Evolutionary conservation across 306 rosid species (phyloP), one percentile per base, ranked within the genome.

Genomic region (Cicer pinnatifidum): DNA sequence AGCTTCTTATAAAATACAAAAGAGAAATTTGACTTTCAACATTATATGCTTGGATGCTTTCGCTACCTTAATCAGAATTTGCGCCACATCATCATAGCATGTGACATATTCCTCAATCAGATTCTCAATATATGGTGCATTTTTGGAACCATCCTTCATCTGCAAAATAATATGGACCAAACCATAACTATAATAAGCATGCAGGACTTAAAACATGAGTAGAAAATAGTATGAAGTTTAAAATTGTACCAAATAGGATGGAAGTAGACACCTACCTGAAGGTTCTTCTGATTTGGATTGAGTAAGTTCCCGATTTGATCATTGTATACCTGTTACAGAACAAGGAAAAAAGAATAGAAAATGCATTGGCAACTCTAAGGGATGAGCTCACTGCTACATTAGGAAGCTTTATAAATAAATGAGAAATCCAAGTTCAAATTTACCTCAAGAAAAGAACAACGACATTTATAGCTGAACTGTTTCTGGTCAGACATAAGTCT

Each of bases 381-480:
- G 44, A 71, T 58, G 67, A 58, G 11, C 62, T 48, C 57, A 9
- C 33, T 44, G 41, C 69, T 23, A 8, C 40, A 53, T 23, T 51
- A 9, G 46, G 5, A 16, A 47, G 44, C 64, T 71, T 58, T 43
- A n/a, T 40, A 37, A 66, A 28, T 28, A 28, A 28, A 3, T 28
- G 35, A 10, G 58, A 63, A 71, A 59, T 7, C 28, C 16, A 75
- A 65, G 48, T 37, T 17, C 56, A 72, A 47, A 48, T 40, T 40
- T 82, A 90, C 99, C 99, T 94, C 97, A 33, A 90, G 75, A 72
- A 94, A 94, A 68, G 97, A 94, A 74, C 97, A 94, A 13, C 96
- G 97, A 50, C 92, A 91, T 81, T 91, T 97, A 85, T 87, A 91
- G 68, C 86, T 89, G 45, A 86, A 85, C 78, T 84, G 96, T 66